Evolutionary conservation across 352 stramenopile species (phyloP).

Genomic region (Elongisporangium anandrum): DNA sequence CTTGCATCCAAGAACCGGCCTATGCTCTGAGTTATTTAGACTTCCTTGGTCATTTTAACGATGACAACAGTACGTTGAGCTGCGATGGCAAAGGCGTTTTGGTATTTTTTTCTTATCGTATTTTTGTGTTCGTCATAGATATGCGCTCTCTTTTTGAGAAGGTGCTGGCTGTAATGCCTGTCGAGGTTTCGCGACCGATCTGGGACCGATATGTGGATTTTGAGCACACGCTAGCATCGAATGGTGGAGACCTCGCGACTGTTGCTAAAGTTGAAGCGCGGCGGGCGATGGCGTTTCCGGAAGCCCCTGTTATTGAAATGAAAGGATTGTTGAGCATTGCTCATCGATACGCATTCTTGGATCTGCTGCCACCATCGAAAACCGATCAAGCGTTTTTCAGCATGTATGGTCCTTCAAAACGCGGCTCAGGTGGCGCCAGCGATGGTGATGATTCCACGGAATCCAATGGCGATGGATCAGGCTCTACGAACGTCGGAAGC

Average conservation of each 20-base stretch:
- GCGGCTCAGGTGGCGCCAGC: conserved; percentile 11
- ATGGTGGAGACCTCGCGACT: conserved; percentile 76
- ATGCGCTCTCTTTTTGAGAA: conserved; percentile 89
- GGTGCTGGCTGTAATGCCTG: conserved; percentile 79
- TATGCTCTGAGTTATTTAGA: conserved; percentile 85
- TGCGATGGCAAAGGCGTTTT: not conserved
- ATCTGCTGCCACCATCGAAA: conserved; percentile 49
- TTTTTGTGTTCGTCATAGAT: conserved; percentile 33
- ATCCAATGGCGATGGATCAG: conserved; percentile 18
- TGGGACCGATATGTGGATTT: conserved; percentile 87
- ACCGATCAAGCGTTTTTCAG: conserved; percentile 76
- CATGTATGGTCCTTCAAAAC: conserved; percentile 59
- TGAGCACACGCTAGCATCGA: conserved; percentile 83
- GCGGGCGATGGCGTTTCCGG: conserved; percentile 70
- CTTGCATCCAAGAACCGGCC: conserved; percentile 82
- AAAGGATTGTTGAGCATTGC: conserved; percentile 76
- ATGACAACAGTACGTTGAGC: conserved; percentile 81
- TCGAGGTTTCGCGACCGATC: conserved; percentile 74
- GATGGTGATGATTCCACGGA: conserved; percentile 9
- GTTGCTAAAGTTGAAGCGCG: conserved; percentile 81
- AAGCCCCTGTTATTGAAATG: conserved; percentile 71
- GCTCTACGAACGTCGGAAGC: conserved; percentile 12
- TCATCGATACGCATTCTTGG: conserved; percentile 81
- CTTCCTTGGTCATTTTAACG: conserved; percentile 82
- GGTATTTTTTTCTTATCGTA: not conserved